Base-by-base conservation (phyloP, 1,284 basidiomycete species). In the Lentinula novae-zelandiae region DNA sequence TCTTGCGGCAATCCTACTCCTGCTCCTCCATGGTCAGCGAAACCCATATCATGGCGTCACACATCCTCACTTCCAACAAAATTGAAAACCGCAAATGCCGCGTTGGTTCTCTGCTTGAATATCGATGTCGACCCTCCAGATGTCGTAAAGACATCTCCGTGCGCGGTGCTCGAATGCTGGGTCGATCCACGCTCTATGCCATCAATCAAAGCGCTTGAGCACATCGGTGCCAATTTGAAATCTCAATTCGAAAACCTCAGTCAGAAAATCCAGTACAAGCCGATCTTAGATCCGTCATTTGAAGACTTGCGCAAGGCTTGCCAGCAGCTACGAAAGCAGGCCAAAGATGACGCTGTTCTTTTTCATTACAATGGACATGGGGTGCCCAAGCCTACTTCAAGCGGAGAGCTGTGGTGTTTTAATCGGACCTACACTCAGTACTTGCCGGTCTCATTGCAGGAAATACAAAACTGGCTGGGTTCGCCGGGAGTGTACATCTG, bases 281-380 rank as follows among this genome's bases (percentile, higher is more conserved):
- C 90, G 33, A 93, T 95, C 67, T 82, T 98, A 31, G 96, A 99
- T 71, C 97, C 97, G 8, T 92, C 93, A 0, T 90, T 96, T 65
- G 96, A 98, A 70, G 96, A 99, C 69, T 84, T 96, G 49, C 92
- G 93, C 70, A 89, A 92, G 60, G 93, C 95, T 70, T 98, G 95
- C 71, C 84, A 90, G 62, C 87, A 84, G 39, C 76, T 97, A 57
- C 87, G 96, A 60, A 92, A 92, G 69, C 87, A 89, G 58, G 95
- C 96, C 2, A 94, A 95, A 71, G 93, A 96, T 57, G 97, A 99
- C 70, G 89, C 97, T 1, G 89, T 95, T 10, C 80, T 98, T 40
- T 98, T 98, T 75, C 96, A 99, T 76, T 99, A 99, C 79, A 99
- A 99, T 69, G 97, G 96, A 2, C 97, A 98, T 67, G 96, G 96